These are phyloP conservation scores for Syncephalis fuscata DNA, from an alignment of 371 early-diverging fungal genomes.

Conservation along the genomic window DNA sequence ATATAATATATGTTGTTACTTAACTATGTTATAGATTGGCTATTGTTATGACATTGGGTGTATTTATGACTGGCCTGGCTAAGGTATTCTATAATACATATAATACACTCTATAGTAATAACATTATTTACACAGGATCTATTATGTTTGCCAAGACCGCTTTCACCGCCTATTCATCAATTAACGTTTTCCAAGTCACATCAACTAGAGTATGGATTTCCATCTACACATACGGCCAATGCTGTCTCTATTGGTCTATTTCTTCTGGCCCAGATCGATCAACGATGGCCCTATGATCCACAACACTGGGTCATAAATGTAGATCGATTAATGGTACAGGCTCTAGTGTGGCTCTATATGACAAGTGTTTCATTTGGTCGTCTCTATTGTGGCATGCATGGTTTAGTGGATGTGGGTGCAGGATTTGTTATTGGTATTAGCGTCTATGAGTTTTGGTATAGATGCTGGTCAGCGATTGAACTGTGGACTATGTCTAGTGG, in stretches of 20 bases:
- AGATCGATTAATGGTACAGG: background rate
- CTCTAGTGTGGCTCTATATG: slow-evolving; percentile 28
- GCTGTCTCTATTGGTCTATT: slow-evolving; percentile 51
- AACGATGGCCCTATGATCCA: too few relatives aligned
- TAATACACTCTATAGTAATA: background rate
- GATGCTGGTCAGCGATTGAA: too few relatives aligned
- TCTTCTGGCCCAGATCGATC: slow-evolving; percentile 22
- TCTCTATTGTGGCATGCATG: slow-evolving; percentile 65
- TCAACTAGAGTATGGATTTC: slow-evolving; percentile 64
- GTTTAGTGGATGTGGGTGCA: slow-evolving; percentile 49
- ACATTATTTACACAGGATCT: slow-evolving; percentile 28
- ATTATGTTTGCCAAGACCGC: slow-evolving; percentile 54
- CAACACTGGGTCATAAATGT: too few relatives aligned
- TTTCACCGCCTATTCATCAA: slow-evolving; percentile 50
- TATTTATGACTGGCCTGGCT: background rate
- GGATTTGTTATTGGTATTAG: slow-evolving; percentile 37
- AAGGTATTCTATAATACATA: background rate
- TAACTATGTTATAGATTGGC: background rate
- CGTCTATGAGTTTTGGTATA: too few relatives aligned
- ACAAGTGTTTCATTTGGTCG: slow-evolving; percentile 44
- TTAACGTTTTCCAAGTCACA: slow-evolving; percentile 37
- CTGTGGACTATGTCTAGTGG: too few relatives aligned
- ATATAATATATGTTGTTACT: background rate
- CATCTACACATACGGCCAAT: slow-evolving; percentile 63
- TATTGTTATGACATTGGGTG: background rate